A percentile compares a stretch with the other conserved stretches of the same genome.
phyloP scores from a whole-genome alignment of 768 basidiomycete genomes.

The Tulasnella sp. region DNA sequence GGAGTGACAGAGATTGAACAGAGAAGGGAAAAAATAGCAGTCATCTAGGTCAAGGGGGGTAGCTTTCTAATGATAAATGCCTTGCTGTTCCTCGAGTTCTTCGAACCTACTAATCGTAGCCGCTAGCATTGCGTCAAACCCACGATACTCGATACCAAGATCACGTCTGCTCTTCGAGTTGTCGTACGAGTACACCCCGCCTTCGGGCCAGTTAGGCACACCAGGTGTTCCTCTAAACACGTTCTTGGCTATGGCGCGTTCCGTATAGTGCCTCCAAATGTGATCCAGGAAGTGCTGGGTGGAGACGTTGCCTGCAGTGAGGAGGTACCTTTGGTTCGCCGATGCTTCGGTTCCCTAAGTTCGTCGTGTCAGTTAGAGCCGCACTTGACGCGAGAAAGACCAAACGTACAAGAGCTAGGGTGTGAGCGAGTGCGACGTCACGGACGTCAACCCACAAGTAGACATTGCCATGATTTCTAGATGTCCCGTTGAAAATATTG shows the following conservation, averaged over 20 bases:
- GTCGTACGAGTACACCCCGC: conserved; percentile 2
- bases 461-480: no score
- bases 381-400: neutral
- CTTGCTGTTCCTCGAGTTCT: conserved; percentile 8
- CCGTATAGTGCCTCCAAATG: conserved; percentile 12
- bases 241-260: conserved; percentile 6
- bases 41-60: no score
- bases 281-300: conserved; percentile 12
- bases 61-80: no score
- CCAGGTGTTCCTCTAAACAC: conserved; percentile 9
- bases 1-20: no score
- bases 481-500: conserved; percentile 6
- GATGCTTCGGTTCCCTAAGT: neutral
- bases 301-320: conserved; percentile 1
- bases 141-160: neutral
- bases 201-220: conserved; percentile 7
- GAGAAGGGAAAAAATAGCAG: no score
- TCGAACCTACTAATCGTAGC: conserved; percentile 5
- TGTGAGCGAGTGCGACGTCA: conserved; percentile 24
- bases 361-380: neutral
- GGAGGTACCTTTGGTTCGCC: conserved; percentile 17
- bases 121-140: conserved; percentile 5
- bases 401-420: conserved; percentile 19
- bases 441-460: no score
- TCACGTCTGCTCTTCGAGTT: conserved; percentile 12